A percentile compares a stretch with the other conserved stretches of the same genome.
These are phyloP conservation scores for Chaetomidium leptoderma DNA, from an alignment of 495 filamentous ascomycete genomes.

Conservation along the genomic window DNA sequence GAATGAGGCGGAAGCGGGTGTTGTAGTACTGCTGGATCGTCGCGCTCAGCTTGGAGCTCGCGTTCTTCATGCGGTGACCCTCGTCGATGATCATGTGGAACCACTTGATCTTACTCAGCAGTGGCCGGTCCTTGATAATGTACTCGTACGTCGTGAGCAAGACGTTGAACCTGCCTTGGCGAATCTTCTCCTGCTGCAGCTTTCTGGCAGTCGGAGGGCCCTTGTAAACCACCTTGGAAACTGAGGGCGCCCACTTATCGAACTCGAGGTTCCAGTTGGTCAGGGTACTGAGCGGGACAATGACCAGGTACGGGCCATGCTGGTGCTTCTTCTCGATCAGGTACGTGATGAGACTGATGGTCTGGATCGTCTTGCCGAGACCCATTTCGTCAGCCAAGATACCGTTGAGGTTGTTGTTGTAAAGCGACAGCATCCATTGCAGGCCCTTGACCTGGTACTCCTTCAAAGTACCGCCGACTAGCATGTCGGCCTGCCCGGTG, in stretches of 20 bases:
- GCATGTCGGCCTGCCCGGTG: constrained; percentile 70
- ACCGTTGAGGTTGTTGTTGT: constrained; percentile 99
- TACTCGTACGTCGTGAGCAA: constrained; percentile 97
- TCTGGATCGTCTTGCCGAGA: constrained; percentile 98
- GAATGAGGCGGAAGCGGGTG: constrained; percentile 90
- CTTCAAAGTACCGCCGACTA: constrained; percentile 88
- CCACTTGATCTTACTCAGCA: constrained; percentile 97
- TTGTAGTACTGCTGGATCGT: constrained; percentile 92
- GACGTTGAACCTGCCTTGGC: constrained; percentile 93
- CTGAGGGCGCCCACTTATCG: constrained; percentile 94
- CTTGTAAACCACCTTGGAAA: constrained; percentile 89
- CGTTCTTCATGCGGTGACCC: constrained; percentile 99
- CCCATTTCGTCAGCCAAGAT: constrained; percentile 99
- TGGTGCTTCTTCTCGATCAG: constrained; percentile 94
- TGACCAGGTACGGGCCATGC: constrained; percentile 89
- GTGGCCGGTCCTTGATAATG: constrained; percentile 95
- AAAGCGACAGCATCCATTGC: constrained; percentile 99
- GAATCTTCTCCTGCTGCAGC: constrained; percentile 86
- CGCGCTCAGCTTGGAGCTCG: constrained; percentile 91
- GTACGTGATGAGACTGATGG: constrained; percentile 94
- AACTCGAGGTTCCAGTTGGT: constrained; percentile 99
- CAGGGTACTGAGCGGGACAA: constrained; percentile 91
- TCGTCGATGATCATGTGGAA: constrained; percentile 99
- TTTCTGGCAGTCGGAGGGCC: constrained; percentile 86
- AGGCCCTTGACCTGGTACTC: constrained; percentile 98